Base-by-base conservation (phyloP, 2,329 filamentous ascomycete species). In the Incumbomyces lentus region DNA sequence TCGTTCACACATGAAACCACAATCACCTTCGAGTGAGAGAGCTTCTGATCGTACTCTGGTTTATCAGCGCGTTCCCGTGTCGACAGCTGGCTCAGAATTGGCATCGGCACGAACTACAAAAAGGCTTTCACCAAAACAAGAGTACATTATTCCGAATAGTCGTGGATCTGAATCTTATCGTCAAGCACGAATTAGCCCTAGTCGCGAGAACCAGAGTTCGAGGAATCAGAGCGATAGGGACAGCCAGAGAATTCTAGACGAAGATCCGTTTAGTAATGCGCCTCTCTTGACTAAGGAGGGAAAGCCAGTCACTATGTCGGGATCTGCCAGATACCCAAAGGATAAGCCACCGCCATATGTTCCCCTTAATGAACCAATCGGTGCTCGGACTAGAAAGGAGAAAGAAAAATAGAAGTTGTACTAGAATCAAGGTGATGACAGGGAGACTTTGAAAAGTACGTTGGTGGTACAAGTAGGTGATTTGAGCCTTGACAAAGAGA, bases 331-430 rank as follows among this genome's bases (percentile, higher is more conserved):
- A 16, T 56, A 51, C 43, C 44, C 48, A 17, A 50, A 49, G 36
- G 46, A 47, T 14, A 44, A 45, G 7, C 49, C 55, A 13, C 54
- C 52, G 11, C 51, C 52, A 14, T 46, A 55, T n/a, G 55, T 55
- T 30, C 46, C 49, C 3, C 35, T 43, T 26, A 52, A 56, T 16
- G 51, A 44, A 41, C 54, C 54, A n/a, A 47, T 56, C 18, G 54
- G 54, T 8, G 39, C 51, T n/a, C 50, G 47, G 19, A 47, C 44
- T 11, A 50, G 49, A 7, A 35, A 45, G 26, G 17, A 52, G 29
- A 33, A 19, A 36, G 43, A 44, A 34, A 48, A 49, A n/a, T n/a
- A n/a, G n/a, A n/a, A n/a, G n/a, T n/a, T n/a, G n/a, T n/a, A n/a
- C n/a, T n/a, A n/a, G n/a, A n/a, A n/a, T n/a, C n/a, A n/a, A n/a